A percentile compares a stretch with the other conserved stretches of the same genome.
phyloP scores from a whole-genome alignment of 129 eudicot species.

The Pulicaria dysenterica region DNA sequence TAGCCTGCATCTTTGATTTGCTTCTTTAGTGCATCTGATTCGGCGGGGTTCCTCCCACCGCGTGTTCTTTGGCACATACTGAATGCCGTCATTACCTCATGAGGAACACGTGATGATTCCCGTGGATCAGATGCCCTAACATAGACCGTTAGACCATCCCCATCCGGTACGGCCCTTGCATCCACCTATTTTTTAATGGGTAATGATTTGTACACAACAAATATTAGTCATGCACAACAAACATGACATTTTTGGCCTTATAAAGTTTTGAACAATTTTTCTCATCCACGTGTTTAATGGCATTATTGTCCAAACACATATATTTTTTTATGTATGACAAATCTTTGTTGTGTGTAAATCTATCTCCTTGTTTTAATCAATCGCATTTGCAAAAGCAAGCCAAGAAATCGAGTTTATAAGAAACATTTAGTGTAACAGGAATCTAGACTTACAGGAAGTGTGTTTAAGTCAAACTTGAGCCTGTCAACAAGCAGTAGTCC shows the following conservation, averaged over 20 bases:
- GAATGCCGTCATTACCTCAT: slow-evolving; percentile 60
- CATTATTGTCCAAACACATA: no score
- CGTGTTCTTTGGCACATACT: slow-evolving; percentile 65
- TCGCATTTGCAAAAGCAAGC: no score
- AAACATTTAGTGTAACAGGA: not conserved
- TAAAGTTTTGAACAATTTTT: no score
- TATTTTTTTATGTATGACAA: no score
- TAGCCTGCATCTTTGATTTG: slow-evolving; percentile 68
- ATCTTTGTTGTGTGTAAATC: no score
- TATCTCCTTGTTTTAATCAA: no score
- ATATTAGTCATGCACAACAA: no score
- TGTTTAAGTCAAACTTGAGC: slow-evolving; percentile 61
- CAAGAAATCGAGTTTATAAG: slow-evolving; percentile 8
- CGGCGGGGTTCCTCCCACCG: slow-evolving; percentile 48
- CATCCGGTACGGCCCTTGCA: slow-evolving; percentile 81
- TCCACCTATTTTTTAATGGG: slow-evolving; percentile 79
- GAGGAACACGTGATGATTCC: slow-evolving; percentile 78
- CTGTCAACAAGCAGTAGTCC: slow-evolving; percentile 53
- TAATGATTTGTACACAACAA: no score
- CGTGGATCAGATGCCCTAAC: slow-evolving; percentile 60
- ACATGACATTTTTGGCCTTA: no score
- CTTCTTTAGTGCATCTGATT: slow-evolving; percentile 67
- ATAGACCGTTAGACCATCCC: slow-evolving; percentile 83
- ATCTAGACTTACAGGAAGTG: slow-evolving; percentile 66
- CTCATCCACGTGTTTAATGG: no score